Evolutionary conservation across 495 filamentous ascomycete genomes (phyloP).

Genomic region (Hypoxylon cercidicola): DNA sequence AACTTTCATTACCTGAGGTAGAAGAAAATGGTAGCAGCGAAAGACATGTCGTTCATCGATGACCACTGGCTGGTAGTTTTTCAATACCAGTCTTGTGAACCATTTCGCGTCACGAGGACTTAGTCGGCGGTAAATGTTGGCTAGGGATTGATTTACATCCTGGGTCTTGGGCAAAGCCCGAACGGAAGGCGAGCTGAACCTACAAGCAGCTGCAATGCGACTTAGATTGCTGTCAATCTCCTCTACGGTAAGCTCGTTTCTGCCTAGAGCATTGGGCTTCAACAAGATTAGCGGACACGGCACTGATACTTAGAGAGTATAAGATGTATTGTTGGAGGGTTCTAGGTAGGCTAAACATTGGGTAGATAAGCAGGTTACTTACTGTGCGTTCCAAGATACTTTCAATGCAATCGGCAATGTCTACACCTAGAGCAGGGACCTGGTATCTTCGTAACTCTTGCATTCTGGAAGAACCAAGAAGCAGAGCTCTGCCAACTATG

Average conservation of each 20-base stretch:
- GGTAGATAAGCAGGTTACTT: conserved; percentile 41
- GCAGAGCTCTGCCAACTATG: conserved; percentile 70
- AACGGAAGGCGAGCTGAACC: conserved; percentile 74
- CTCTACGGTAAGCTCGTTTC: conserved; percentile 67
- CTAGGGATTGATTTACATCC: conserved; percentile 56
- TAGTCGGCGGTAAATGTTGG: conserved; percentile 67
- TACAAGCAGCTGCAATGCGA: conserved; percentile 70
- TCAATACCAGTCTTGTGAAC: conserved; percentile 85
- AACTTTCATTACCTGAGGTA: conserved; percentile 72
- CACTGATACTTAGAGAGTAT: neutral
- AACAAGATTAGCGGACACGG: conserved; percentile 6
- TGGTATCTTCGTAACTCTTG: conserved; percentile 70
- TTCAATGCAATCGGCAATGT: conserved; percentile 77
- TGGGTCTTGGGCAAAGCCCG: conserved; percentile 54
- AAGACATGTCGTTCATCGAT: conserved; percentile 57
- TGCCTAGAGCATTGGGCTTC: conserved; percentile 52
- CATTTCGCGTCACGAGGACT: conserved; percentile 84
- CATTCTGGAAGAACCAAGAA: conserved; percentile 68
- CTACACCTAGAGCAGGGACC: conserved; percentile 62
- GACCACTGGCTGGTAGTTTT: conserved; percentile 73
- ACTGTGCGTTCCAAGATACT: conserved; percentile 72
- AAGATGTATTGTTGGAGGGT: neutral
- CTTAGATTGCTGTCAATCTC: conserved; percentile 76
- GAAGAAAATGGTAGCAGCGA: conserved; percentile 63
- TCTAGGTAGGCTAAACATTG: conserved; percentile 8